Evolutionary conservation across 2,329 filamentous ascomycete genomes (phyloP), one percentile per base, ranked within the genome.

Genomic region (Fonsecaea monophora): DNA sequence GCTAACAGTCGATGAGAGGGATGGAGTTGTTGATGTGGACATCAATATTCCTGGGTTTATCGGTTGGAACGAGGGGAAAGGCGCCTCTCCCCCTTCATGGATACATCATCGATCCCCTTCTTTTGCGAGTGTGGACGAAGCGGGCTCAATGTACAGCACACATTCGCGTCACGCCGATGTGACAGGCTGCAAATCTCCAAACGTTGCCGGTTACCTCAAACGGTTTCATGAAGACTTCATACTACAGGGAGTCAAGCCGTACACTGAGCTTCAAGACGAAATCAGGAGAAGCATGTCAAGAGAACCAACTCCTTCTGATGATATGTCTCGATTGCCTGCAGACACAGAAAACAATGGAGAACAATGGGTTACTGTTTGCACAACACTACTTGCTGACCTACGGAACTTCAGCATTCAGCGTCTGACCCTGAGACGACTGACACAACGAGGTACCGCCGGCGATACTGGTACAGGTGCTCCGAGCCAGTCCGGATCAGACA

Each of bases 1-100:
- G n/a, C 68, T 74, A 1, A 68, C 60, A 10, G 72, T 74, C 3
- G 70, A 74, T 42, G 70, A 84, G 54, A 82, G 84, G 34, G 86
- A 88, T 70, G 86, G 86, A 1, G 82, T 87, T n/a, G 83, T 88
- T 35, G 86, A 88, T 71, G 85, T 88, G 58, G 84, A 87, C 65
- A 81, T 87, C 54, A 83, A 84, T 2, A 76, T 87, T 21, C 83
- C 84, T 48, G 84, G 83, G 9, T 82, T 83, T 77, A 79, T 81
- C 9, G 65, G 69, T 15, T 77, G 79, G 55, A 82, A 82, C 8
- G 64, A 67, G 7, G 38, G 56, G 13, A 69, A 65, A 53, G 21
- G 7, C 12, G 30, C 60, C 21, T 65, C 68, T 35, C 56, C 63
- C 35, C 66, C 71, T 2, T 60, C 68, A 13, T 66, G 63, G 12